phyloP scores from a whole-genome alignment of 2,329 filamentous ascomycete genomes.

The Aspergillus cejpii region DNA sequence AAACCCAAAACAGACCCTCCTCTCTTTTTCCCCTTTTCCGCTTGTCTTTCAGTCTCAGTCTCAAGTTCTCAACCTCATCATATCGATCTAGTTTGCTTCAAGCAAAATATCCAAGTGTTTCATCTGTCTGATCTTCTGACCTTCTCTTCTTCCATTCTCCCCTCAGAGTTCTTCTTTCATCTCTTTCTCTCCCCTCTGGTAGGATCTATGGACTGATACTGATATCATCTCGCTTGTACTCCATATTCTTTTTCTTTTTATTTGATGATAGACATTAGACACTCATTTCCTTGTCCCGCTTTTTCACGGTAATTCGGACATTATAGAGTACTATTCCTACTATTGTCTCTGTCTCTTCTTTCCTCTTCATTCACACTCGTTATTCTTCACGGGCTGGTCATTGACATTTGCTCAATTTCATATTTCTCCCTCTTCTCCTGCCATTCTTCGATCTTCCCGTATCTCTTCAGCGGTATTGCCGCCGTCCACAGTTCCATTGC shows the following conservation, averaged over 20 bases:
- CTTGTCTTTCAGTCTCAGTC: no score
- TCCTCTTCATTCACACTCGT: no score
- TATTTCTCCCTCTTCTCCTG: slow-evolving; percentile 1
- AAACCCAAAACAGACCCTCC: slow-evolving; percentile 16
- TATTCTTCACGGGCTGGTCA: no score
- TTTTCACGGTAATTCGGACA: neutral
- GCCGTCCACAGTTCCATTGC: neutral
- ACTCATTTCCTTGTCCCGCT: neutral
- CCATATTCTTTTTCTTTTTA: neutral
- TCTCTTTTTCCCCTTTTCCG: slow-evolving; percentile 2
- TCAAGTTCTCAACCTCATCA: no score
- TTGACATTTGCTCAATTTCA: neutral
- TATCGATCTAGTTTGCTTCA: slow-evolving; percentile 18
- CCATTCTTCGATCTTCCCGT: neutral
- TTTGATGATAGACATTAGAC: no score
- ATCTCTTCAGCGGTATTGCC: neutral
- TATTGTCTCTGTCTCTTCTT: neutral
- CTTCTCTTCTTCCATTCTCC: slow-evolving; percentile 10
- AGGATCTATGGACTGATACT: slow-evolving; percentile 21
- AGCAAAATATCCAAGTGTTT: slow-evolving; percentile 8
- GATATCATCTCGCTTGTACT: slow-evolving; percentile 7
- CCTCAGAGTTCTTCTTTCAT: slow-evolving; percentile 8
- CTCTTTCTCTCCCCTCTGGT: slow-evolving; percentile 20
- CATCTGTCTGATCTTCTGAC: slow-evolving; percentile 5
- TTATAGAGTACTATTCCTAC: neutral